Conservation (phyloP, 768 basidiomycete genomes). For the Mycena albidolilacea region DNA sequence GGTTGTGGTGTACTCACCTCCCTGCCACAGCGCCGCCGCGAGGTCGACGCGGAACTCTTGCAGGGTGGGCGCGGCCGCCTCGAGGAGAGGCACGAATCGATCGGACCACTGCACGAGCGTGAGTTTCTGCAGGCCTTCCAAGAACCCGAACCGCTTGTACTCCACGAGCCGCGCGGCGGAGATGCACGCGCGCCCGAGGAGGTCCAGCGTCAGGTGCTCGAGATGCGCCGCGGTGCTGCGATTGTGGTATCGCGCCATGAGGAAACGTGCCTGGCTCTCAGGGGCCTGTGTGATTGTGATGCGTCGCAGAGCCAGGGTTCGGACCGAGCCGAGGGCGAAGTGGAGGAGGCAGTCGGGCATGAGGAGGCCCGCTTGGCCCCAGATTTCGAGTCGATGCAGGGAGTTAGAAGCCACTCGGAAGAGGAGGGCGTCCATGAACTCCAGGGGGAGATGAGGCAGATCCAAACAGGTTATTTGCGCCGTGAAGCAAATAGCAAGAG, state of each 20-base stretch:
- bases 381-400: not conserved
- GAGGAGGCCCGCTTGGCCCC: not conserved
- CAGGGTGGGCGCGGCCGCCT: not conserved
- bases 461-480: not conserved
- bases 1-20: not conserved
- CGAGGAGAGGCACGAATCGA: conserved; percentile 4
- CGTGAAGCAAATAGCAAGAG: conserved; percentile 2
- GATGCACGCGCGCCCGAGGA: not conserved
- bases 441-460: not conserved
- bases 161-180: not conserved
- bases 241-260: not conserved
- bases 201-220: not conserved
- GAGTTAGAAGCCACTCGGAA: not conserved
- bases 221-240: not conserved
- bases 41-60: conserved; percentile 1
- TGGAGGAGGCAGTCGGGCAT: not conserved
- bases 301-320: not conserved
- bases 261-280: not conserved
- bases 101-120: not conserved
- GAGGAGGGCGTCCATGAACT: not conserved
- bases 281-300: not conserved
- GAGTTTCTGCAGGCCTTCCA: not conserved
- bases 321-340: not conserved
- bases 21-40: not conserved
- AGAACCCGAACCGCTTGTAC: not conserved